Evolutionary conservation across 768 basidiomycete species (phyloP), one percentile per base, ranked within the genome.

Genomic region (Gloeostereum incarnatum): DNA sequence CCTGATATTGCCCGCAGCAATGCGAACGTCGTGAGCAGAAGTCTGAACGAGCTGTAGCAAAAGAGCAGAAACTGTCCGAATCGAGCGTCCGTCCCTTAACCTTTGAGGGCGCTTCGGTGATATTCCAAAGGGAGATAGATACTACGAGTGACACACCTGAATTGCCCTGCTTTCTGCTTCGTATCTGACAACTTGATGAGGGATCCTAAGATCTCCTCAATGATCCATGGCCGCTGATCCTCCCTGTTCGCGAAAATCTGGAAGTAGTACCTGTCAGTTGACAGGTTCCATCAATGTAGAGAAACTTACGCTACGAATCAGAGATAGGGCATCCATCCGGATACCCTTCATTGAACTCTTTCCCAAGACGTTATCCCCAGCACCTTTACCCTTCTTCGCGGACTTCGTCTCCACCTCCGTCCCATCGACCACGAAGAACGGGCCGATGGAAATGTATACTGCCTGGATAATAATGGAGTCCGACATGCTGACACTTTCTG

Each of bases 41-140:
- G 91, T 94, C 53, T 99, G 96, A 1, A 98, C 83, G n/a, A 99
- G 80, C 48, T 98, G 93, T 14, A 99, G 67, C 7, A 99, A 68
- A 5, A 99, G 66, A 0, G 94, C 94, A 2, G 91, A 93, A 9
- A 93, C 84, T 2, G 91, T 96, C 35, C 93, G 80, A 38, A 99
- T 97, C 0, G 91, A 82, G 6, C 78, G 76, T 0, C 93, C 93
- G 51, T 94, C 88, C 7, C 90, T 77, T 14, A 98, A 64, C 21
- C 94, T 97, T 48, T n/a, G 35, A 5, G 10, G 6, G 39, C 20
- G 9, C 5, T 25, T 19, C 39, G 43, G 29, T 50, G 35, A 1
- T 10, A 27, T 24, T 16, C 32, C 27, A 13, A 27, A 23, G 14
- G 38, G 25, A 6, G 26, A n/a, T 26, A 11, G 21, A 23, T 31